phyloP scores from a whole-genome alignment of 805 yeast genomes.

The Danielia oregonensis region DNA sequence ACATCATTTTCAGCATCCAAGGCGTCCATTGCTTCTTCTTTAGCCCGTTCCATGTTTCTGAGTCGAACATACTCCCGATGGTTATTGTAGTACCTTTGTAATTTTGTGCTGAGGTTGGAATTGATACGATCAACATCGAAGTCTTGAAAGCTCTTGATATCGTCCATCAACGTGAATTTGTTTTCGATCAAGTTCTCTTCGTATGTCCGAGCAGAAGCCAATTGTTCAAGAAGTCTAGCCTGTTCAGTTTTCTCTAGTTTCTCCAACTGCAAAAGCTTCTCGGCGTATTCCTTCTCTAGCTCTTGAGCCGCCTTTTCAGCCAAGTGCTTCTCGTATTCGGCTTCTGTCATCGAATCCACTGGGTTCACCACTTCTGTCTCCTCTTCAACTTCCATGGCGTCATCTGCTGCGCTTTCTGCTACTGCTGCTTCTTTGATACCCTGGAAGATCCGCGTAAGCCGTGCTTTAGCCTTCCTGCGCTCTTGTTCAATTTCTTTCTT shows the following conservation, averaged over 20 bases:
- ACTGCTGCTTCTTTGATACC: conserved; percentile 28
- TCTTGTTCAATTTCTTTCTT: conserved; percentile 47
- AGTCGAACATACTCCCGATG: conserved; percentile 42
- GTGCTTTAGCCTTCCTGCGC: conserved; percentile 44
- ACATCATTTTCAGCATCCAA: conserved; percentile 35
- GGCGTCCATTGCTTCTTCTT: conserved; percentile 44
- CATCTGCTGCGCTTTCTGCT: conserved; percentile 6
- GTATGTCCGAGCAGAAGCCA: conserved; percentile 25
- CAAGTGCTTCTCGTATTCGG: conserved; percentile 27
- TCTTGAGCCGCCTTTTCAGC: conserved; percentile 22
- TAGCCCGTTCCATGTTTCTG: conserved; percentile 30
- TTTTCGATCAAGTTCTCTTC: conserved; percentile 37
- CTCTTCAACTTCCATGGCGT: conserved; percentile 17
- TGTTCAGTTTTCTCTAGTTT: conserved; percentile 16
- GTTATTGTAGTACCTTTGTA: conserved; percentile 34
- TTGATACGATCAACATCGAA: conserved; percentile 16
- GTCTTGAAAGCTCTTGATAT: conserved; percentile 23
- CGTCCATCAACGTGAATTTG: conserved; percentile 32
- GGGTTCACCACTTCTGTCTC: conserved; percentile 10
- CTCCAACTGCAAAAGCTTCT: conserved; percentile 12
- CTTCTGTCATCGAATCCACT: conserved; percentile 9
- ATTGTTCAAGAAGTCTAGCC: conserved; percentile 17
- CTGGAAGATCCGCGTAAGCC: conserved; percentile 44
- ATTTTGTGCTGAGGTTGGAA: conserved; percentile 3
- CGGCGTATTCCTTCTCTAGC: conserved; percentile 18